Conservation (phyloP, 2,329 filamentous ascomycete species). For the Trichoderma sp. region DNA sequence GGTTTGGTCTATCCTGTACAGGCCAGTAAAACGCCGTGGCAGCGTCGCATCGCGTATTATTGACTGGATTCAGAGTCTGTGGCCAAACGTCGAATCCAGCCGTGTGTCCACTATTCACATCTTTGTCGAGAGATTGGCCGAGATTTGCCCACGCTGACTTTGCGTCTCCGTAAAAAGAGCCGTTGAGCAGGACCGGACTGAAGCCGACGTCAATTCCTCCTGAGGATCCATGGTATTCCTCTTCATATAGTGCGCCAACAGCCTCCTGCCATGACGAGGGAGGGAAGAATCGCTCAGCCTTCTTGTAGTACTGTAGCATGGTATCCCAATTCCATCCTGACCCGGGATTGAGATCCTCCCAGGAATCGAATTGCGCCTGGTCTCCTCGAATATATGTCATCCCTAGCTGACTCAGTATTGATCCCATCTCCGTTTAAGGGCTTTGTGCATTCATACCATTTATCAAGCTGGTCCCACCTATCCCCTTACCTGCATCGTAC, state of each 20-base stretch:
- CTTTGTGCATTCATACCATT: constrained; percentile 35
- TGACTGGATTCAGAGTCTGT: constrained; percentile 41
- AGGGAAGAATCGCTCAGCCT: constrained; percentile 40
- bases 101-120: constrained; percentile 43
- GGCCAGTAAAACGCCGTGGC: constrained; percentile 46
- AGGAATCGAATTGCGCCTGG: constrained; percentile 37
- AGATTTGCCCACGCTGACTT: constrained; percentile 37
- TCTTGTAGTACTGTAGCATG: constrained; percentile 41
- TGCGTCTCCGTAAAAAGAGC: constrained; percentile 32
- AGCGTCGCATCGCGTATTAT: constrained; percentile 43
- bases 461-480: constrained; percentile 44
- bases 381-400: constrained; percentile 51
- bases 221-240: constrained; percentile 36
- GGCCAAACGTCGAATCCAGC: constrained; percentile 42
- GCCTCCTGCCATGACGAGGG: constrained; percentile 38
- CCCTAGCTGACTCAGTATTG: constrained; percentile 29
- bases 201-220: constrained; percentile 43
- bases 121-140: constrained; percentile 37
- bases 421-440: not conserved
- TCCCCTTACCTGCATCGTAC: constrained; percentile 40
- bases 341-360: constrained; percentile 30
- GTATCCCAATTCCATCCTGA: constrained; percentile 32
- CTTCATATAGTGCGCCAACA: constrained; percentile 39
- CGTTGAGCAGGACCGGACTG: constrained; percentile 37
- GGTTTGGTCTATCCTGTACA: constrained; percentile 38